Base-by-base conservation (phyloP, 306 rosid species). In the Senna siamea region DNA sequence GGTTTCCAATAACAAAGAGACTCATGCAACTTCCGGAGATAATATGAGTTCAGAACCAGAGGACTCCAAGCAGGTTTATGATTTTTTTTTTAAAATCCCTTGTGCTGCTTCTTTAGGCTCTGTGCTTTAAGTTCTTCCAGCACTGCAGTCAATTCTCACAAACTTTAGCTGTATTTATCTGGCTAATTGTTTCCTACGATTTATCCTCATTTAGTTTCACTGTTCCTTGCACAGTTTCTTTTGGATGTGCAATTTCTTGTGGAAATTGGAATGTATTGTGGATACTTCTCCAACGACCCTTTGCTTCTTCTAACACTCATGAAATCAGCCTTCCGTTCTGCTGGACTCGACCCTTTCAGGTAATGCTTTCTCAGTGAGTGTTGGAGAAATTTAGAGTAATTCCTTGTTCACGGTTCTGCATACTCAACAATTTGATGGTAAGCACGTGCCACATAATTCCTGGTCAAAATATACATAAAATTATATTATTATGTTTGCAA, bases 231-330 rank as follows among this genome's bases (percentile, higher is more conserved):
- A 28, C 80, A 90, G 88, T 80, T 86, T 78, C 57, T 86, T 67
- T 72, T 90, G 85, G 93, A 90, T 56, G 79, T 88, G 74, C 86
- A 81, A 76, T 90, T 90, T 76, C 84, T 86, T 61, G 90, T 78
- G 76, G 91, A 90, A 80, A 83, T 86, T 54, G 76, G 87, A 10
- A 83, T 71, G 75, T 53, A 75, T 65, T 90, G 92, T 59, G 92
- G 89, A 59, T 90, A 88, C 73, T 85, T 86, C 84, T 85, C 85
- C 54, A 43, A 72, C 18, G 75, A 85, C 56, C 86, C 89, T 66
- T 70, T 79, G 69, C 73, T 79, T 74, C 87, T 86, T 72, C 73
- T 73, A 76, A 82, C 74, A 66, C 86, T 80, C 55, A 76, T 88
- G 90, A 86, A 86, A 78, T 83, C 89, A 46, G 78, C 87, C 56